Conservation (phyloP, 305 asterid species). For the Fraxinus sp. region DNA sequence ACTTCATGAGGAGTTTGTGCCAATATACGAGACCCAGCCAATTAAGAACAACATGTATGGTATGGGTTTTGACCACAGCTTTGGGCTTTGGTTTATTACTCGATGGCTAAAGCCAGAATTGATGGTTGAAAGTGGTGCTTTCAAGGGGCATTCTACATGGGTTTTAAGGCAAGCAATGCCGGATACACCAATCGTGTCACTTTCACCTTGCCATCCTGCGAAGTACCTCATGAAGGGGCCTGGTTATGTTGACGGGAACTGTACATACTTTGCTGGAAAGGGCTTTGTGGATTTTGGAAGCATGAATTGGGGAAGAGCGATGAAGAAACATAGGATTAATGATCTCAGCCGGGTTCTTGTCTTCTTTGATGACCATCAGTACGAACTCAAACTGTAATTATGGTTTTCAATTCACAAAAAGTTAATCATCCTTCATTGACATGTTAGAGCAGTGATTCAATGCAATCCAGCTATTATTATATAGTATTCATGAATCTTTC, state of each 20-base stretch:
- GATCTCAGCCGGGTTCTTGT: slow-evolving; percentile 68
- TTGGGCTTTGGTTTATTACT: slow-evolving; percentile 92
- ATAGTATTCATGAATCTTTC: neutral
- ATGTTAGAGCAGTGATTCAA: neutral
- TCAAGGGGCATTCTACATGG: slow-evolving; percentile 67
- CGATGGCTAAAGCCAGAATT: slow-evolving; percentile 79
- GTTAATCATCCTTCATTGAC: neutral
- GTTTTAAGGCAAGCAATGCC: slow-evolving; percentile 75
- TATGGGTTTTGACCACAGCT: slow-evolving; percentile 95
- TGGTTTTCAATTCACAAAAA: neutral
- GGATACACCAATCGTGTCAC: slow-evolving; percentile 65
- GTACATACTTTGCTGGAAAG: slow-evolving; percentile 83
- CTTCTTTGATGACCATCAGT: slow-evolving; percentile 97
- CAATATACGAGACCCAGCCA: slow-evolving; percentile 83
- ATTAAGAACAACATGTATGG: slow-evolving; percentile 86
- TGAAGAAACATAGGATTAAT: slow-evolving; percentile 65
- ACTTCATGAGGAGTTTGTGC: slow-evolving; percentile 85
- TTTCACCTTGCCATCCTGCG: slow-evolving; percentile 92
- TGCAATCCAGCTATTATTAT: neutral
- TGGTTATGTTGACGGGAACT: slow-evolving; percentile 89
- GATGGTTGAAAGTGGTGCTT: slow-evolving; percentile 96
- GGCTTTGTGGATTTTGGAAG: slow-evolving; percentile 92
- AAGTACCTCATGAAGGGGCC: slow-evolving; percentile 90
- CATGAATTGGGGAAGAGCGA: slow-evolving; percentile 77
- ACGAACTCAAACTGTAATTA: slow-evolving; percentile 76